Base-by-base conservation (phyloP, 192 early-diverging fungal species). In the Funneliformis geosporum region DNA sequence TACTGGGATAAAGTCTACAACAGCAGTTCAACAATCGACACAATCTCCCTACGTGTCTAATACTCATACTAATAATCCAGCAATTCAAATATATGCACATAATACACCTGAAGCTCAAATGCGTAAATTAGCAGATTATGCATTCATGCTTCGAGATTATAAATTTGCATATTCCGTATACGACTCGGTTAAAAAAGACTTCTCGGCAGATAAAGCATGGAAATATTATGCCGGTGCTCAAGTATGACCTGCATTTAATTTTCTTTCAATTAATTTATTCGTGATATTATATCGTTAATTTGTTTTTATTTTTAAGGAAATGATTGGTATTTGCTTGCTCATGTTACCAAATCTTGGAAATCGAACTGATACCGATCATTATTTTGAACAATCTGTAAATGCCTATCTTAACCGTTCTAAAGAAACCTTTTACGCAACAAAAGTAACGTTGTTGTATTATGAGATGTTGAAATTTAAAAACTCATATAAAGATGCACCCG, bases 131-230 rank as follows among this genome's bases (percentile, higher is more conserved):
- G 98, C 94, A 12, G 97, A 99, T 86, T 99, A 93, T 85, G 91
- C 96, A 5, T 99, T 99, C 81, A 99, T 99, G 97, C 85, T 99
- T 4, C 86, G 93, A 33, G 98, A 99, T 81, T 98, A 93, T 83
- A 88, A 89, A 66, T 94, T 98, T 83, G 97, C 98, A 5, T 90
- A 90, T 74, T 87, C 89, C 0, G 92, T 96, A 6, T 99, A 99
- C 79, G 96, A 99, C 77, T 91, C 90, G 0, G 94, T 95, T 7
- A 91, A 93, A 60, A 89, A 92, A 78, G 97, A 97, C 73, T 99
- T 92, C 87, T 84, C 90, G 5, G 89, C 92, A 7, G 93, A 93
- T 73, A 93, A 93, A 78, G 91, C 92, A 8, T 93, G 89, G 87
- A 90, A 90, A 82, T 92, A 91, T 83, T 90, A 92, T 77, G 93